Conservation (phyloP, 2,329 filamentous ascomycete species). For the Neopestalotiopsis sp. region DNA sequence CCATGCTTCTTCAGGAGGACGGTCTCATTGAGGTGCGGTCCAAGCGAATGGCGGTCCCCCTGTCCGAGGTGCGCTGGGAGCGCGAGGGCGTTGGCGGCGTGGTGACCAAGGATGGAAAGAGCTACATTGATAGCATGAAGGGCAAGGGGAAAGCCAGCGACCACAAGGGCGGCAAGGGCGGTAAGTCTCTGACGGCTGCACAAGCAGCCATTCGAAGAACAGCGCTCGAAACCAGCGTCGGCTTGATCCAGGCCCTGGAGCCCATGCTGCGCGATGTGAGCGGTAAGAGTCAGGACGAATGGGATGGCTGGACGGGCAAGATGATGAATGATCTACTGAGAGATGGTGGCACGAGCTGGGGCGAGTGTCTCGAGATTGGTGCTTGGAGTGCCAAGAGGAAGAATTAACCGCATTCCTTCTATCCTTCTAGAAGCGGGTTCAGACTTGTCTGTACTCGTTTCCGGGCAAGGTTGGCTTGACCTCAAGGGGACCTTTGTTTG, state of each 20-base stretch:
- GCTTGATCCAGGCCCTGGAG: slow-evolving; percentile 85
- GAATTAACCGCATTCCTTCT: slow-evolving; percentile 24
- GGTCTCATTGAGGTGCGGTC: slow-evolving; percentile 70
- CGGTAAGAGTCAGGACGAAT: slow-evolving; percentile 88
- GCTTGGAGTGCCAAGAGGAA: slow-evolving; percentile 88
- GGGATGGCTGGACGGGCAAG: slow-evolving; percentile 86
- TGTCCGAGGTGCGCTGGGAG: slow-evolving; percentile 88
- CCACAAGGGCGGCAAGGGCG: slow-evolving; percentile 39
- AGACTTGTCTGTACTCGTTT: neutral
- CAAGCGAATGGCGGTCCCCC: slow-evolving; percentile 82
- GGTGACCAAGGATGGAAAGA: slow-evolving; percentile 64
- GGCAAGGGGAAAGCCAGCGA: slow-evolving; percentile 49
- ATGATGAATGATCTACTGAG: slow-evolving; percentile 86
- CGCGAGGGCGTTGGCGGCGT: slow-evolving; percentile 71
- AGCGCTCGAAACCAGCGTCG: slow-evolving; percentile 80
- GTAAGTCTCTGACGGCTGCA: slow-evolving; percentile 64
- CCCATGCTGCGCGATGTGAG: slow-evolving; percentile 81
- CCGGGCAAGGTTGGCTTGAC: too few relatives aligned
- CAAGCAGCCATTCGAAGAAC: slow-evolving; percentile 78
- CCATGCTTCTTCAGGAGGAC: slow-evolving; percentile 84
- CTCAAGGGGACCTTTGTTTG: too few relatives aligned
- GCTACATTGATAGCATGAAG: slow-evolving; percentile 60
- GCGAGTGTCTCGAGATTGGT: slow-evolving; percentile 84
- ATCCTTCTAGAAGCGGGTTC: neutral
- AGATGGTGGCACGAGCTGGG: slow-evolving; percentile 78